Evolutionary conservation across 1,284 basidiomycete genomes (phyloP).

Genomic region (Trametes hirsuta): DNA sequence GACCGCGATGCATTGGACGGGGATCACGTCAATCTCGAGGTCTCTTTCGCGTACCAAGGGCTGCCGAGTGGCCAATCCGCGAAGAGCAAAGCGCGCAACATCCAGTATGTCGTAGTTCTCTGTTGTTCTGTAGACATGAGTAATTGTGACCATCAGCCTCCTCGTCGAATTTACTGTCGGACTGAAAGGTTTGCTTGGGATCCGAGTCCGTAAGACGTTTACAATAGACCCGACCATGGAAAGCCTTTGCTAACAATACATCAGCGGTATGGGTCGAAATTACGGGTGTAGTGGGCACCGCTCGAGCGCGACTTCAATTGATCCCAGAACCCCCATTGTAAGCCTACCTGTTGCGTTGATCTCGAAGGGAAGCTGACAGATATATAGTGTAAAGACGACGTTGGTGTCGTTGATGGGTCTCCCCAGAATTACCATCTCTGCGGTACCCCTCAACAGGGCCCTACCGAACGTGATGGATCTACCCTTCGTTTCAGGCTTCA

Average conservation of each 20-base stretch:
- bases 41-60: constrained; percentile 77
- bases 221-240: neutral
- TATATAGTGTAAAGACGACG: constrained; percentile 41
- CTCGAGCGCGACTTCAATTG: constrained; percentile 79
- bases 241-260: too few species aligned
- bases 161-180: constrained; percentile 76
- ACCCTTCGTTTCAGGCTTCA: constrained; percentile 75
- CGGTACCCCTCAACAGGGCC: constrained; percentile 67
- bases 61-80: constrained; percentile 49
- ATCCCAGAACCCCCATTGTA: constrained; percentile 76
- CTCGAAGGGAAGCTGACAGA: neutral
- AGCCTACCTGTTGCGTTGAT: constrained; percentile 28
- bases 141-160: constrained; percentile 35
- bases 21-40: constrained; percentile 65
- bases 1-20: constrained; percentile 32
- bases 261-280: constrained; percentile 78
- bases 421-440: constrained; percentile 75
- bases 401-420: constrained; percentile 76
- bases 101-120: constrained; percentile 43
- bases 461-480: constrained; percentile 84
- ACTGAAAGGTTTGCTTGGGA: constrained; percentile 51
- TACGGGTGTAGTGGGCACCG: constrained; percentile 72
- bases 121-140: neutral
- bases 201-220: constrained; percentile 41
- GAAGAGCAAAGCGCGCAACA: constrained; percentile 55